phyloP scores from a whole-genome alignment of 441 rosid genomes.

The Erysimum cheiri region DNA sequence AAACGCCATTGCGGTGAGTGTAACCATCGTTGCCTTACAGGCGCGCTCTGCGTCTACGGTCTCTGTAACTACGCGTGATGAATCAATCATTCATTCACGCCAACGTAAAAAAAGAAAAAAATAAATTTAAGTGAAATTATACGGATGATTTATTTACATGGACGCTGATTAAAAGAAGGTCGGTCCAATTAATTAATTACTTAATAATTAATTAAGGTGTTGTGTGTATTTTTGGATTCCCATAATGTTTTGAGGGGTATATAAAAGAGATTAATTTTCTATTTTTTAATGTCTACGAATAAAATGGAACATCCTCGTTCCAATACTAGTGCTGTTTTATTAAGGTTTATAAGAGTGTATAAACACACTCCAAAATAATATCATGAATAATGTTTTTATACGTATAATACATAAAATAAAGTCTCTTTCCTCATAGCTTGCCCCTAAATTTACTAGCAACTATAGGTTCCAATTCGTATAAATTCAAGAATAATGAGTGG shows the following conservation, averaged over 20 bases:
- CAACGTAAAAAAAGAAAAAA: background rate
- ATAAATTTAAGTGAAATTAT: slow-evolving; percentile 26
- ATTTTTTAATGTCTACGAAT: slow-evolving; percentile 19
- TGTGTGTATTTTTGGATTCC: slow-evolving; percentile 46
- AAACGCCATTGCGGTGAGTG: slow-evolving; percentile 71
- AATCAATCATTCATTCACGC: slow-evolving; percentile 31
- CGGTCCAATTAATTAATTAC: slow-evolving; percentile 38
- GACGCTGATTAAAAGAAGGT: slow-evolving; percentile 31
- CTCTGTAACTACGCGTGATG: slow-evolving; percentile 63
- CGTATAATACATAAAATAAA: slow-evolving; percentile 37
- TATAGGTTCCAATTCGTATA: background rate
- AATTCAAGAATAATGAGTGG: background rate
- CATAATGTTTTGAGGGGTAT: slow-evolving; percentile 48
- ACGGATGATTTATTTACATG: slow-evolving; percentile 44
- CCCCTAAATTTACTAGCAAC: background rate
- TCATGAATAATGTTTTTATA: slow-evolving; percentile 30
- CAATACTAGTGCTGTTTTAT: slow-evolving; percentile 22
- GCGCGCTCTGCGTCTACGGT: slow-evolving; percentile 54
- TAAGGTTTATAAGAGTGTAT: slow-evolving; percentile 27
- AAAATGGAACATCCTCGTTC: slow-evolving; percentile 43
- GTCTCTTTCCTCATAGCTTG: slow-evolving; percentile 26
- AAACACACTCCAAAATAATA: slow-evolving; percentile 24
- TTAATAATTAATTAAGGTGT: slow-evolving; percentile 36
- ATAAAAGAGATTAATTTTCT: slow-evolving; percentile 35
- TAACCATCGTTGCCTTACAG: slow-evolving; percentile 49